Evolutionary conservation across 2,329 filamentous ascomycete species (phyloP), one percentile per base, ranked within the genome.

Genomic region (Diaporthe sp.): DNA sequence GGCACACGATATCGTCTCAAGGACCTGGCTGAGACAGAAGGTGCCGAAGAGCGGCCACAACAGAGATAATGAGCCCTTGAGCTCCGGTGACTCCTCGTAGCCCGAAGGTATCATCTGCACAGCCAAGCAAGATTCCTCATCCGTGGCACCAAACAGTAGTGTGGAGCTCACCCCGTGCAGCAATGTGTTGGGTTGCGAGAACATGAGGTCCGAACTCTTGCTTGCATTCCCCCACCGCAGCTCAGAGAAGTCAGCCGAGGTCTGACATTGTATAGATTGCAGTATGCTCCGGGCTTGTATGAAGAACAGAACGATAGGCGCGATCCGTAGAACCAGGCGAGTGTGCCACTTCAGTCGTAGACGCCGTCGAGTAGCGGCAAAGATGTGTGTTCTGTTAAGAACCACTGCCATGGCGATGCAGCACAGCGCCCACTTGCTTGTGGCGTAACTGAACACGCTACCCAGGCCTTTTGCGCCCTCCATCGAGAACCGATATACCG

Each of bases 251-350:
- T 94, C 86, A 17, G 92, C 88, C 15, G 93, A 94, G 0, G 96
- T 97, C 85, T 99, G 97, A 80, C 97, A 98, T 80, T 95, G 95
- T 77, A 98, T 94, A 1, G 94, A 95, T 79, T 95, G 94, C 8
- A 98, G 87, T 4, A 98, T 84, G 52, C 86, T 88, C 57, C 91
- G 86, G 30, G 92, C 91, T 80, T 98, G 95, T 47, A 90, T 83
- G 7, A 89, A 80, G 72, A 97, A 92, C 0, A 96, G 85, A 7
- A 93, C 52, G 55, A 97, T 92, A 0, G 95, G 94, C 4, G 92
- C 81, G 42, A 93, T 85, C 69, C 96, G 93, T 19, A 98, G 83
- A 10, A 91, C 82, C 5, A 97, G 83, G 57, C 95, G 91, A 69
- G 92, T 86, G 47, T 92, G 89, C 91, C 94, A 96, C 72, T 89